These are phyloP conservation scores for Cercospora zeina DNA, from an alignment of 2,329 filamentous ascomycete genomes.

Conservation along the genomic window DNA sequence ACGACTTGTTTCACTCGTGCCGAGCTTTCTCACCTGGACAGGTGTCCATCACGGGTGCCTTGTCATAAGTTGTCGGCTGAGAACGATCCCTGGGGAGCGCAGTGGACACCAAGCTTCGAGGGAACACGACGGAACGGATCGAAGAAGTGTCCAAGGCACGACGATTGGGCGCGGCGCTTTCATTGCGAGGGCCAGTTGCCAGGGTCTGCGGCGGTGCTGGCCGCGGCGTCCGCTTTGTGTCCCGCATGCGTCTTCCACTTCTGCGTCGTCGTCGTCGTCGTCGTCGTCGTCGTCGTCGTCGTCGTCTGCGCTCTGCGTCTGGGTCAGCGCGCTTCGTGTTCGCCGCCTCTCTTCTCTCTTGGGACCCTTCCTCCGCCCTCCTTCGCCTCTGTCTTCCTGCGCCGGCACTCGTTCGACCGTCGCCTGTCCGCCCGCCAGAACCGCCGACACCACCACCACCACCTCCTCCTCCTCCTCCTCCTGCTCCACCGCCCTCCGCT, in stretches of 20 bases:
- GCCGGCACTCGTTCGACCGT: neutral
- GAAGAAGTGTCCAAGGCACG: neutral
- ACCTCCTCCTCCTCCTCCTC: neutral
- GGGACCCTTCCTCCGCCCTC: neutral
- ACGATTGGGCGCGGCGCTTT: neutral
- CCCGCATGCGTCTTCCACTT: neutral
- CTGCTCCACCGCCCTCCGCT: too few species aligned
- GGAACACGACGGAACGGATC: neutral
- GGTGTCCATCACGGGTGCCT: slow-evolving; percentile 1
- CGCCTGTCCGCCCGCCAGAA: neutral
- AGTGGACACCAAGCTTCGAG: slow-evolving; percentile 5
- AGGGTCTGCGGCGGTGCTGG: neutral
- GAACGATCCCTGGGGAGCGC: neutral
- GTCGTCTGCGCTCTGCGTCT: neutral
- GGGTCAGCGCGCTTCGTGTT: neutral
- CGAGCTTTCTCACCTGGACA: neutral
- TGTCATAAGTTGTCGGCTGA: slow-evolving; percentile 1
- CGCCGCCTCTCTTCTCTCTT: neutral
- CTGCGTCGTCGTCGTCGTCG: too few species aligned
- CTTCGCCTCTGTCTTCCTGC: neutral
- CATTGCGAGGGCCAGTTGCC: too few species aligned
- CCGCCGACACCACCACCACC: neutral
- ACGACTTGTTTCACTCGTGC: neutral
- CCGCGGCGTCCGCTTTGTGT: neutral
- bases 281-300: too few species aligned